phyloP scores from a whole-genome alignment of 768 basidiomycete species.

The Fomitopsis pulvina region DNA sequence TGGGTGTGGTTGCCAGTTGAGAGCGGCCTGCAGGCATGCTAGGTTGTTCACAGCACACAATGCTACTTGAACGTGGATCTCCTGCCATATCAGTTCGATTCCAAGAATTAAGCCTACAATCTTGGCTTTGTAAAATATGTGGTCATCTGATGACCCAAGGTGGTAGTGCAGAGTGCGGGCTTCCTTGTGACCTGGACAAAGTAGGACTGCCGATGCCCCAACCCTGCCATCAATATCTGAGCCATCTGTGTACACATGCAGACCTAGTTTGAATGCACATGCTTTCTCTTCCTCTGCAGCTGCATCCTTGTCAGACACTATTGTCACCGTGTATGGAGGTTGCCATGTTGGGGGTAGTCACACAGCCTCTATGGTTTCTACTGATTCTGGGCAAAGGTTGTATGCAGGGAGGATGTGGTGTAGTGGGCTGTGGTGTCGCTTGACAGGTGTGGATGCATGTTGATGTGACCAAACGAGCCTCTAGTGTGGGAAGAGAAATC shows the following conservation, averaged over 20 bases:
- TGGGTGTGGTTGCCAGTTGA: background rate
- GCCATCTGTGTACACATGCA: constrained; percentile 24
- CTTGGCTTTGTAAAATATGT: constrained; percentile 27
- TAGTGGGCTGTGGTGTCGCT: constrained; percentile 15
- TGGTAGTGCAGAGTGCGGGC: constrained; percentile 7
- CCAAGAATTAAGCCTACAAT: constrained; percentile 21
- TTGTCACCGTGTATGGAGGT: background rate
- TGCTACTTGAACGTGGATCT: background rate
- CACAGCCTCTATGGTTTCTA: constrained; percentile 13
- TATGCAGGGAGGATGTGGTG: constrained; percentile 17
- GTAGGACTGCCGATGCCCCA: constrained; percentile 25
- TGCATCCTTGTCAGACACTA: background rate
- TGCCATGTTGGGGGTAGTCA: background rate
- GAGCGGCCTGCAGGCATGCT: constrained; percentile 2
- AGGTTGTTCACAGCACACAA: constrained; percentile 10
- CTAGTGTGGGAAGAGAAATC: too few species aligned
- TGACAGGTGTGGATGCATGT: constrained; percentile 8
- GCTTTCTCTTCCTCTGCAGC: constrained; percentile 4
- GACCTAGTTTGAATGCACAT: background rate
- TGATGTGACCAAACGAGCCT: too few species aligned
- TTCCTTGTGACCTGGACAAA: background rate
- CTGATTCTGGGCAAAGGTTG: constrained; percentile 5
- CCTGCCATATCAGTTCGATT: constrained; percentile 18
- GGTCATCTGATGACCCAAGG: constrained; percentile 16
- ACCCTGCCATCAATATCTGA: constrained; percentile 21